A percentile compares a stretch with the other conserved stretches of the same genome.
Evolutionary conservation across 805 yeast genomes (phyloP).

Genomic region (Scheffersomyces coipomensis): DNA sequence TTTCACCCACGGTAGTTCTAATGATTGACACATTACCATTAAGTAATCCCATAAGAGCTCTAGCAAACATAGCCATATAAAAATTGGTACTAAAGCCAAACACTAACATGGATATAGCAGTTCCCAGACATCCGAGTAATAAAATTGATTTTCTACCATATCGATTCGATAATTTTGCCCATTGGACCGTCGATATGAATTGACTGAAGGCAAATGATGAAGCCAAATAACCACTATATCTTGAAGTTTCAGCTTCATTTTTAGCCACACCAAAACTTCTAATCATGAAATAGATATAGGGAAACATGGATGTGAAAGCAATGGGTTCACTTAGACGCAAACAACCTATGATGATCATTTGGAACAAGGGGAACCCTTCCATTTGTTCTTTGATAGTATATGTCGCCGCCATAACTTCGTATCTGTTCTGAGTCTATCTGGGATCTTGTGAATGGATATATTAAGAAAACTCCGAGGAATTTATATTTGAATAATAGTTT

Average conservation of each 20-base stretch:
- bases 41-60: conserved; percentile 52
- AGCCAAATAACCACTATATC: conserved; percentile 59
- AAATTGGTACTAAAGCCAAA: conserved; percentile 56
- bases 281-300: conserved; percentile 62
- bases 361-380: conserved; percentile 54
- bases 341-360: conserved; percentile 33
- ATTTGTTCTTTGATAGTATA: conserved; percentile 44
- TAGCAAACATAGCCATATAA: conserved; percentile 50
- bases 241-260: conserved; percentile 49
- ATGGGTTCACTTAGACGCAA: conserved; percentile 60
- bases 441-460: too few relatives aligned
- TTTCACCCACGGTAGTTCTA: conserved; percentile 59
- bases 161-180: conserved; percentile 56
- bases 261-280: conserved; percentile 50
- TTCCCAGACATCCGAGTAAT: conserved; percentile 51
- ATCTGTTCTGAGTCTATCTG: too few relatives aligned
- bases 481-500: too few relatives aligned
- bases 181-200: conserved; percentile 52
- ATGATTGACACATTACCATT: conserved; percentile 64
- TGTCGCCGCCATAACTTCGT: conserved; percentile 1
- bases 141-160: conserved; percentile 57
- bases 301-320: conserved; percentile 61
- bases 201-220: conserved; percentile 62
- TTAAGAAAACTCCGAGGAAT: too few relatives aligned
- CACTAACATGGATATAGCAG: conserved; percentile 41